These are phyloP conservation scores for Spathaspora girioi DNA, from an alignment of 805 yeast species.

Conservation along the genomic window DNA sequence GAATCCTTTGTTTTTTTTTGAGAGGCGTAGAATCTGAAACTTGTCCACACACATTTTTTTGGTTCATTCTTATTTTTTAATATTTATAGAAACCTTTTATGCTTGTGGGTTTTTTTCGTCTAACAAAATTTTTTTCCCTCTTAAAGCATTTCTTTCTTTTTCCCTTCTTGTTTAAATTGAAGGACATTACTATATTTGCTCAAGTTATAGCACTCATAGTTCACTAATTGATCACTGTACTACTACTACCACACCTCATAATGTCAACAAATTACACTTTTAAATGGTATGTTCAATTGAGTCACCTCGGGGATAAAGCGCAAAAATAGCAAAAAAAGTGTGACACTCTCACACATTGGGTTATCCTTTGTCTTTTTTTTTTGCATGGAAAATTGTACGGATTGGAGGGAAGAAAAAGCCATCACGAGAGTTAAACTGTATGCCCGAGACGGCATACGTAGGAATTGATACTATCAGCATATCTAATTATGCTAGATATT, in stretches of 20 bases:
- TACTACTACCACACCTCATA: neutral
- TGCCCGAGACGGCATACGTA: neutral
- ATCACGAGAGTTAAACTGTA: neutral
- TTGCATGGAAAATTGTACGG: neutral
- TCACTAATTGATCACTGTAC: neutral
- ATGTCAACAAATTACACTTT: slow-evolving; percentile 25
- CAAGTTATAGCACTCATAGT: neutral
- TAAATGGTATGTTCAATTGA: slow-evolving; percentile 33
- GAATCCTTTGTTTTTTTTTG: neutral
- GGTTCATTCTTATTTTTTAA: neutral
- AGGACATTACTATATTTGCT: neutral
- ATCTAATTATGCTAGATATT: neutral
- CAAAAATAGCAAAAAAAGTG: neutral
- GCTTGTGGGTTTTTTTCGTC: neutral
- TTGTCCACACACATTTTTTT: neutral
- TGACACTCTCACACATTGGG: neutral
- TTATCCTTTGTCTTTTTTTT: neutral
- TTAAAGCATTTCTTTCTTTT: neutral
- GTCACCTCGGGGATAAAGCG: neutral
- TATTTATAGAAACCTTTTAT: neutral
- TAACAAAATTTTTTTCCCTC: neutral
- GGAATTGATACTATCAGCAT: neutral
- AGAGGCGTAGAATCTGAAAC: neutral
- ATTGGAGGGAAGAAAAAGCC: neutral
- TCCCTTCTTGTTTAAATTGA: neutral